These are phyloP conservation scores for Cajanus cajan DNA, from an alignment of 306 rosid genomes.

Conservation along the genomic window DNA sequence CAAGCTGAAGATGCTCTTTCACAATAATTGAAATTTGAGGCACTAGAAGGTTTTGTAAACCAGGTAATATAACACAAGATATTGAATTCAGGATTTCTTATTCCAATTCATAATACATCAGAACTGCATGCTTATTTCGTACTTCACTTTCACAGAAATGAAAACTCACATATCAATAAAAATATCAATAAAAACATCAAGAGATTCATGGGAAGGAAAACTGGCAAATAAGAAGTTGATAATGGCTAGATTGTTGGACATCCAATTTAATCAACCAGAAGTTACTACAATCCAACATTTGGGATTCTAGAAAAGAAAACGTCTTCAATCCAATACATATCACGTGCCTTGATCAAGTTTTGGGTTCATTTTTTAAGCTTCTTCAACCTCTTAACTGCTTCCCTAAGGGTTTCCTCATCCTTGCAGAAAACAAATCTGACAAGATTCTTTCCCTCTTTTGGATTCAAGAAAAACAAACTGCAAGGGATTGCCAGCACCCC, in stretches of 20 bases:
- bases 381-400: conserved; percentile 81
- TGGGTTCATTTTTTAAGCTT: conserved; percentile 42
- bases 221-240: neutral
- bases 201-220: neutral
- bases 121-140: neutral
- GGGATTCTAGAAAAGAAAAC: neutral
- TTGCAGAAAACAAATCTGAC: conserved; percentile 87
- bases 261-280: neutral
- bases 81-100: no score
- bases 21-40: no score
- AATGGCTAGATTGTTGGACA: neutral
- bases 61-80: no score
- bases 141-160: neutral
- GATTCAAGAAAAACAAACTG: conserved; percentile 78
- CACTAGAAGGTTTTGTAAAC: no score
- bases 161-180: neutral
- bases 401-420: conserved; percentile 73
- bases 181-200: neutral
- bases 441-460: conserved; percentile 83
- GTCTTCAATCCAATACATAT: neutral
- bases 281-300: no score
- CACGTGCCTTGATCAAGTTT: neutral
- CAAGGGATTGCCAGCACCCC: conserved; percentile 89
- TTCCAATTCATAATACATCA: no score
- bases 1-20: no score